Conservation (phyloP, 345 rosid species). For the Dipteronia sinensis region DNA sequence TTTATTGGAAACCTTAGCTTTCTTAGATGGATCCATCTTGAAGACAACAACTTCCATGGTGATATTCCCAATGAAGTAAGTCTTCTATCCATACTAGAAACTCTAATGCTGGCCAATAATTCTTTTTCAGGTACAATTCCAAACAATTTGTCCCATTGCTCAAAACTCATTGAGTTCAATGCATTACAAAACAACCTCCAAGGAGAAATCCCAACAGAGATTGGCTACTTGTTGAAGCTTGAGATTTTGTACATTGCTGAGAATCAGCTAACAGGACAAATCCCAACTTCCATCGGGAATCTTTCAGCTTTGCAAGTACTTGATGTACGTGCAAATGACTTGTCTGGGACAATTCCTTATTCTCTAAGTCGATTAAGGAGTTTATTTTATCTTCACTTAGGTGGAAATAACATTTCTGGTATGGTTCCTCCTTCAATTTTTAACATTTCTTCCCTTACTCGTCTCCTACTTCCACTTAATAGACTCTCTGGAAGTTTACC, state of each 20-base stretch:
- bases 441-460: constrained; percentile 17
- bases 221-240: constrained; percentile 11
- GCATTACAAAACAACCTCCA: not conserved
- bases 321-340: not conserved
- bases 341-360: constrained; percentile 23
- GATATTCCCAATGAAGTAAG: constrained; percentile 19
- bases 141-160: constrained; percentile 1
- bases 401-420: constrained; percentile 14
- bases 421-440: constrained; percentile 19
- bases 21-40: not conserved
- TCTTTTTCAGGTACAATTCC: not conserved
- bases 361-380: constrained; percentile 9
- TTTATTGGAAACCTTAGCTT: not conserved
- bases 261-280: constrained; percentile 6
- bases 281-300: constrained; percentile 26
- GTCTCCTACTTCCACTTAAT: not conserved
- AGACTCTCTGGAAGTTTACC: constrained; percentile 19
- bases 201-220: constrained; percentile 2
- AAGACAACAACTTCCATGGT: constrained; percentile 3
- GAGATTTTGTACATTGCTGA: not conserved
- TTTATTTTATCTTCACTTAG: not conserved
- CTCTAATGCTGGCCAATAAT: constrained; percentile 10
- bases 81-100: constrained; percentile 3
- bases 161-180: not conserved
- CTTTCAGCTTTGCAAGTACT: not conserved